These are phyloP conservation scores for Ophiognomonia clavigignenti-juglandacearum DNA, from an alignment of 2,329 filamentous ascomycete species.

Conservation along the genomic window DNA sequence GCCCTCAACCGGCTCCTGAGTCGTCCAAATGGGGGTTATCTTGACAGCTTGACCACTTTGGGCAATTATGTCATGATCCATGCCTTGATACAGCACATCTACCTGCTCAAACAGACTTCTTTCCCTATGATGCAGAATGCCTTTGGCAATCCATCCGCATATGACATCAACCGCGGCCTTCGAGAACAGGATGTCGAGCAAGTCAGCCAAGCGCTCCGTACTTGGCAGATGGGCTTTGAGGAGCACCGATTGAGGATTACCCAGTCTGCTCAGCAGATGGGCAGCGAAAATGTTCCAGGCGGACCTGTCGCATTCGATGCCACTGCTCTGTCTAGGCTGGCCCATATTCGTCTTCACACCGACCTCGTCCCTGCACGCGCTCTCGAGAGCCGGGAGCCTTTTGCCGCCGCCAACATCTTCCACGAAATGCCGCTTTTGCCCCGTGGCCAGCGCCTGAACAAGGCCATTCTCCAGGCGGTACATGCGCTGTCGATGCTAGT, in stretches of 20 bases:
- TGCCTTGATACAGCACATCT: slow-evolving; percentile 68
- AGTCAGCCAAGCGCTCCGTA: slow-evolving; percentile 47
- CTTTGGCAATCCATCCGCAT: slow-evolving; percentile 37
- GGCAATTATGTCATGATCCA: slow-evolving; percentile 71
- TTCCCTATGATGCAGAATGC: slow-evolving; percentile 25
- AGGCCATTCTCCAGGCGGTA: slow-evolving; percentile 62
- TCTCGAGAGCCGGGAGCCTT: slow-evolving; percentile 60
- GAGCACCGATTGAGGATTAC: slow-evolving; percentile 46
- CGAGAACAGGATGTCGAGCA: slow-evolving; percentile 53
- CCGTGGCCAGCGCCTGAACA: slow-evolving; percentile 54
- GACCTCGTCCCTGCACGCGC: slow-evolving; percentile 59
- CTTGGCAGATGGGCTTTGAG: slow-evolving; percentile 57
- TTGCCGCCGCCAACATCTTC: slow-evolving; percentile 56
- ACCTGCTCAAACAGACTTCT: slow-evolving; percentile 60
- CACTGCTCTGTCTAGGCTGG: slow-evolving; percentile 54
- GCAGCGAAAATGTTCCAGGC: slow-evolving; percentile 47
- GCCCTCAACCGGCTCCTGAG: slow-evolving; percentile 52
- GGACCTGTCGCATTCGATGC: slow-evolving; percentile 64
- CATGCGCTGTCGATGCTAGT: slow-evolving; percentile 65
- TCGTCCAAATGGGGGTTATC: slow-evolving; percentile 42
- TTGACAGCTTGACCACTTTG: slow-evolving; percentile 50
- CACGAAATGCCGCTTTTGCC: slow-evolving; percentile 53
- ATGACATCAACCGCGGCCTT: slow-evolving; percentile 45
- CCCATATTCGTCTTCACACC: slow-evolving; percentile 62
- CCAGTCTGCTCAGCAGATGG: slow-evolving; percentile 40